Percentiles rank a stretch among this genome's conserved stretches.
phyloP scores from a whole-genome alignment of 73 alveolate species.

The Symbiodinium natans region DNA sequence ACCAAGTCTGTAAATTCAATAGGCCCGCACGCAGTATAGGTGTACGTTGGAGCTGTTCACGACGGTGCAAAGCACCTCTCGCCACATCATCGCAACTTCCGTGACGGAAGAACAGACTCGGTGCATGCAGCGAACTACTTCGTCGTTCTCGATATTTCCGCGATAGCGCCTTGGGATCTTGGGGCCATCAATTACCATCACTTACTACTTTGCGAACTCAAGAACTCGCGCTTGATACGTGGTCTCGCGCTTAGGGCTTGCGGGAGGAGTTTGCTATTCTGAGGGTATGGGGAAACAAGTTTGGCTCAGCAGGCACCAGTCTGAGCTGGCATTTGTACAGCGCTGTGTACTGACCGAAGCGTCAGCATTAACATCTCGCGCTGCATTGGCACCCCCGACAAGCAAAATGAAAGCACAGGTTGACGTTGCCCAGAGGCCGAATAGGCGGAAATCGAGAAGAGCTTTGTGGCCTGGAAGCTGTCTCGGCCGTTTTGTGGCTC shows the following conservation, averaged over 20 bases:
- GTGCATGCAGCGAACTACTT: neutral
- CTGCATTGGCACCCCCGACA: neutral
- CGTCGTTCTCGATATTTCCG: too few species aligned
- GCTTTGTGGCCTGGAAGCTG: neutral
- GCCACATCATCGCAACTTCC: neutral
- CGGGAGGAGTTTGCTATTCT: too few species aligned
- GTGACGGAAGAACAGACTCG: slow-evolving; percentile 7
- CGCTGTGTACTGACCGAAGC: slow-evolving; percentile 7
- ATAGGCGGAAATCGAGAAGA: neutral
- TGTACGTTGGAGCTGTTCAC: neutral
- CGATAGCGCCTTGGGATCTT: too few species aligned
- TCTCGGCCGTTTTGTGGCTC: neutral
- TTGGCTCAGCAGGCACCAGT: neutral
- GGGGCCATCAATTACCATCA: too few species aligned
- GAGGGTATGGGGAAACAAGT: too few species aligned
- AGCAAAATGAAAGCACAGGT: neutral
- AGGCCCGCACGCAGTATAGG: neutral
- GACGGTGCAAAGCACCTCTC: neutral
- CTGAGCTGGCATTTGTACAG: neutral
- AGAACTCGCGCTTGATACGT: too few species aligned
- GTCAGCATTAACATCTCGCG: neutral
- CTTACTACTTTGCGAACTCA: too few species aligned
- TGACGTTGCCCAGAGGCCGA: neutral
- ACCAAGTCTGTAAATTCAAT: slow-evolving; percentile 1
- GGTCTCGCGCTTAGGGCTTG: too few species aligned